Conservation (phyloP, 2,329 filamentous ascomycete genomes). For the Albophoma yamanashiensis region DNA sequence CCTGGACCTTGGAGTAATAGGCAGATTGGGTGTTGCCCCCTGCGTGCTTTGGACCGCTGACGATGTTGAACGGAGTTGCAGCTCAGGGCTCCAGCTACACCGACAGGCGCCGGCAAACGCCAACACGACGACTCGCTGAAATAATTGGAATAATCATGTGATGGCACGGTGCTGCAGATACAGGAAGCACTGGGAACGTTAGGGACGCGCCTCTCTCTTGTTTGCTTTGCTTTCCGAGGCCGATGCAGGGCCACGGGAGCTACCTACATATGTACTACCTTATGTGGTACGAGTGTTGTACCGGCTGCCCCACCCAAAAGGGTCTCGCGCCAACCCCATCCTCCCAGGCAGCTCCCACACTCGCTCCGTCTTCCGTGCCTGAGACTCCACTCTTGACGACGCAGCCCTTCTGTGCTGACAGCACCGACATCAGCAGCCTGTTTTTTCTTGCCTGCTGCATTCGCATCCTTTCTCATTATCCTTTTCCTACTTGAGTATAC, state of each 20-base stretch:
- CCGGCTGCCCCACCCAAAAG: background rate
- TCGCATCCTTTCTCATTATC: background rate
- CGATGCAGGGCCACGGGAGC: too few species aligned
- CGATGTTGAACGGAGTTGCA: too few species aligned
- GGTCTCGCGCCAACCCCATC: background rate
- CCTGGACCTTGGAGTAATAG: background rate
- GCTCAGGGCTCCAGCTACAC: too few species aligned
- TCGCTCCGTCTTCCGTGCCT: background rate
- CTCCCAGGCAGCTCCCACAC: background rate
- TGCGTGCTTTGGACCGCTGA: background rate
- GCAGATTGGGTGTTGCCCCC: background rate
- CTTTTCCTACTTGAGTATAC: background rate
- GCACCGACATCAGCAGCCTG: background rate
- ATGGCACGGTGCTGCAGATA: background rate
- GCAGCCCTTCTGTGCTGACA: background rate
- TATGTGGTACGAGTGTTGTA: too few species aligned
- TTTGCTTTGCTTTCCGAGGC: background rate
- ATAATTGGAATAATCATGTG: too few species aligned
- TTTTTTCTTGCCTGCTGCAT: background rate
- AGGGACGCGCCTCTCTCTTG: background rate
- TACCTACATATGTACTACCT: too few species aligned
- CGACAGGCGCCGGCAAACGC: background rate
- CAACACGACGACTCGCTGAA: background rate
- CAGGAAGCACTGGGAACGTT: too few species aligned
- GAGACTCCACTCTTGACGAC: too few species aligned